A percentile compares a stretch with the other conserved stretches of the same genome.
Evolutionary conservation across 2,329 filamentous ascomycete genomes (phyloP).

Genomic region (Aspergillus carbonarius): DNA sequence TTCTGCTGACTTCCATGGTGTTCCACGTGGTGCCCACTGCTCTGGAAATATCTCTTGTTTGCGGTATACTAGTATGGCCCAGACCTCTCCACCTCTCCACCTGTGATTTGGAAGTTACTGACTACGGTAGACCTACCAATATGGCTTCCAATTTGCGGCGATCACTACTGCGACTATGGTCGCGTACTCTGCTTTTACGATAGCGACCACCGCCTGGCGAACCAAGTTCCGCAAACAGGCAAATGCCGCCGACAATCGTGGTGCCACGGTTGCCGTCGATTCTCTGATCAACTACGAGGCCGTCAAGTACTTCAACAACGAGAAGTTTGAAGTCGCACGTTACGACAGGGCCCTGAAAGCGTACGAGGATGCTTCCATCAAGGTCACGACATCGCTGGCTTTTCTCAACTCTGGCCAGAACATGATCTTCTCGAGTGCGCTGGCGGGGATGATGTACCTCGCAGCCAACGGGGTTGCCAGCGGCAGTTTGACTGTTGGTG

Average conservation of each 20-base stretch:
- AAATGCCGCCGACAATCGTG: slow-evolving; percentile 93
- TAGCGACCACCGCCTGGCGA: slow-evolving; percentile 92
- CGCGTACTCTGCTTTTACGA: slow-evolving; percentile 94
- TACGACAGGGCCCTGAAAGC: slow-evolving; percentile 83
- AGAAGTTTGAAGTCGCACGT: slow-evolving; percentile 85
- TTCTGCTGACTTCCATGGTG: slow-evolving; percentile 94
- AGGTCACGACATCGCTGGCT: slow-evolving; percentile 89
- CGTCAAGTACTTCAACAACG: slow-evolving; percentile 99
- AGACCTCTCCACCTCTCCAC: background rate
- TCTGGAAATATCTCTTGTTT: slow-evolving; percentile 91
- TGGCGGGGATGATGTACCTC: slow-evolving; percentile 98
- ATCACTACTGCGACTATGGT: slow-evolving; percentile 91
- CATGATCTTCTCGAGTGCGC: slow-evolving; percentile 89
- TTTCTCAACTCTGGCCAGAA: slow-evolving; percentile 95
- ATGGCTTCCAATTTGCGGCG: slow-evolving; percentile 84
- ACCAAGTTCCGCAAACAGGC: slow-evolving; percentile 94
- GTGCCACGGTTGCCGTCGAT: slow-evolving; percentile 92
- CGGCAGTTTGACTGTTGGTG: slow-evolving; percentile 83
- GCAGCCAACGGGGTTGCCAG: slow-evolving; percentile 83
- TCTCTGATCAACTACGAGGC: slow-evolving; percentile 98
- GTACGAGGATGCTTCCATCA: slow-evolving; percentile 94
- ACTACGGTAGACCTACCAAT: slow-evolving; percentile 73
- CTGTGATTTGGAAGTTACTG: slow-evolving; percentile 13
- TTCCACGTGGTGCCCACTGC: slow-evolving; percentile 95
- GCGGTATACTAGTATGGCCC: slow-evolving; percentile 71